Conservation (phyloP, 1,139 yeast species). For the Scheffersomyces titani region DNA sequence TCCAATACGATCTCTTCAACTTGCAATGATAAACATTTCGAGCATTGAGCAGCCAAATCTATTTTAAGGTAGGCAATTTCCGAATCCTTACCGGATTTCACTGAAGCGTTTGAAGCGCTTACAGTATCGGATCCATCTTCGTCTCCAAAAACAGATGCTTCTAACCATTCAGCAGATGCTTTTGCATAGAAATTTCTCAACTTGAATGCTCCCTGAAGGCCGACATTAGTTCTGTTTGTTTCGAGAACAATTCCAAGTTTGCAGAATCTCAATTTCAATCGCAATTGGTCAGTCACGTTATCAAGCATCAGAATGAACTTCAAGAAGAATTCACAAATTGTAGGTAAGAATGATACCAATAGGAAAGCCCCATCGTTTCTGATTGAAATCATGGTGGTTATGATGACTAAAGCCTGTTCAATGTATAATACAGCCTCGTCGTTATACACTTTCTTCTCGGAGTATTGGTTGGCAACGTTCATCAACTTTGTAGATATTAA, state of each 20-base stretch:
- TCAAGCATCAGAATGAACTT: slow-evolving; percentile 37
- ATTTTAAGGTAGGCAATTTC: slow-evolving; percentile 58
- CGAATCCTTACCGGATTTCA: slow-evolving; percentile 19
- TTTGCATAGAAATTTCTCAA: slow-evolving; percentile 64
- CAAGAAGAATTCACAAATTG: slow-evolving; percentile 29
- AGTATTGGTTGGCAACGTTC: slow-evolving; percentile 24
- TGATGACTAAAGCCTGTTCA: slow-evolving; percentile 41
- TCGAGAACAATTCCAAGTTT: slow-evolving; percentile 56
- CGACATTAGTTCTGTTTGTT: slow-evolving; percentile 33
- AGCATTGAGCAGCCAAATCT: slow-evolving; percentile 69
- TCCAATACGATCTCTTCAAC: slow-evolving; percentile 60
- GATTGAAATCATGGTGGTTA: slow-evolving; percentile 37
- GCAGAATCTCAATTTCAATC: slow-evolving; percentile 61
- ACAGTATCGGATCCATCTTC: not conserved
- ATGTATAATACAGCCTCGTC: slow-evolving; percentile 38
- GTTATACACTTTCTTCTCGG: slow-evolving; percentile 24
- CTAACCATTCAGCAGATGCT: slow-evolving; percentile 68
- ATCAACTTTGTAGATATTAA: slow-evolving; percentile 36
- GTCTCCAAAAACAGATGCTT: slow-evolving; percentile 45
- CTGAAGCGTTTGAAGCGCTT: slow-evolving; percentile 1
- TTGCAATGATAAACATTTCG: slow-evolving; percentile 56
- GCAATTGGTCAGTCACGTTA: slow-evolving; percentile 37
- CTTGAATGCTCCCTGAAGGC: slow-evolving; percentile 56
- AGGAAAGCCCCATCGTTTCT: slow-evolving; percentile 42
- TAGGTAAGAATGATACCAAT: slow-evolving; percentile 36